A percentile compares a stretch with the other conserved stretches of the same genome.
These are phyloP conservation scores for Chalara sp. DNA, from an alignment of 2,329 filamentous ascomycete genomes.

Conservation along the genomic window DNA sequence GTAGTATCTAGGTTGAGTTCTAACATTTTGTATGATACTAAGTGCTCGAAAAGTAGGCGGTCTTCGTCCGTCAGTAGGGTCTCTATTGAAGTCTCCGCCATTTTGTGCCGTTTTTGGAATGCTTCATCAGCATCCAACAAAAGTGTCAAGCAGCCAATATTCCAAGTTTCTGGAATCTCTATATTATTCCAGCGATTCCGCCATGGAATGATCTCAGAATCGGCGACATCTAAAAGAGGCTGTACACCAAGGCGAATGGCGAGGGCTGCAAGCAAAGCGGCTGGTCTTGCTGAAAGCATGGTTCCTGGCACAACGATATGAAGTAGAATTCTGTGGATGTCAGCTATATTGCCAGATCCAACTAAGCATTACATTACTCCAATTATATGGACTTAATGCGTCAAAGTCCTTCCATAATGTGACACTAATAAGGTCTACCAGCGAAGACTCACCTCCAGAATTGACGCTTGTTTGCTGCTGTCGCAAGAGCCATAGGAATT, in stretches of 20 bases:
- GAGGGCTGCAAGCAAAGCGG: slow-evolving; percentile 14
- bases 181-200: slow-evolving; percentile 12
- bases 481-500: slow-evolving; percentile 14
- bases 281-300: slow-evolving; percentile 14
- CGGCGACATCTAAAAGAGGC: slow-evolving; percentile 11
- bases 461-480: slow-evolving; percentile 6
- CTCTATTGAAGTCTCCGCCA: background rate
- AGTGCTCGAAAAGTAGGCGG: slow-evolving; percentile 7
- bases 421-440: too few species aligned
- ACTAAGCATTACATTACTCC: too few species aligned
- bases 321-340: slow-evolving; percentile 5
- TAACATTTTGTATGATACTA: slow-evolving; percentile 14
- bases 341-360: too few species aligned
- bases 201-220: slow-evolving; percentile 11
- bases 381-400: too few species aligned
- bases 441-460: slow-evolving; percentile 9
- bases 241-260: slow-evolving; percentile 11
- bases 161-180: slow-evolving; percentile 15
- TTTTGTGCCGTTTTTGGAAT: slow-evolving; percentile 4
- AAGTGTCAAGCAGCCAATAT: slow-evolving; percentile 10
- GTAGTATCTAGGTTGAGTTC: slow-evolving; percentile 14
- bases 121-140: slow-evolving; percentile 12
- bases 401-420: too few species aligned
- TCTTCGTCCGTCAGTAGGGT: slow-evolving; percentile 4
- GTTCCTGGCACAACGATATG: slow-evolving; percentile 17